Percentiles rank a stretch among this genome's conserved stretches.
Evolutionary conservation across 2,329 filamentous ascomycete species (phyloP).

Genomic region (Cadophora gregata): DNA sequence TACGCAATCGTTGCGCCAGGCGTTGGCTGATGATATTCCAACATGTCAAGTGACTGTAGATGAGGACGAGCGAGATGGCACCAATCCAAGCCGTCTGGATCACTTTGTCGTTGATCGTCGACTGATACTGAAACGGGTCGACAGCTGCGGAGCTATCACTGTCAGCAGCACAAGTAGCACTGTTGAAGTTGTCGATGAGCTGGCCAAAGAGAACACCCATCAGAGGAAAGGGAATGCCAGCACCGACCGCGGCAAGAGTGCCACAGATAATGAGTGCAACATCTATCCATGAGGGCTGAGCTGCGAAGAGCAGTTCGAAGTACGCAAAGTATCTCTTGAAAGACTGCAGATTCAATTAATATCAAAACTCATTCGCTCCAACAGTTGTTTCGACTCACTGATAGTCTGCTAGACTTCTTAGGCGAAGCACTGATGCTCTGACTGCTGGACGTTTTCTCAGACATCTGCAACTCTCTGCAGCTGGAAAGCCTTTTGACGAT

Average conservation of each 20-base stretch:
- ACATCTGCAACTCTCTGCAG: background rate
- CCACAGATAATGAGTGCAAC: slow-evolving; percentile 48
- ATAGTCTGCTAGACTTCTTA: background rate
- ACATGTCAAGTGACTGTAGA: slow-evolving; percentile 17
- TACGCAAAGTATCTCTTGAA: slow-evolving; percentile 21
- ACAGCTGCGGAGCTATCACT: slow-evolving; percentile 7
- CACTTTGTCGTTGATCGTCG: slow-evolving; percentile 53
- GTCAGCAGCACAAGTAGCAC: slow-evolving; percentile 48
- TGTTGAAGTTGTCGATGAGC: slow-evolving; percentile 66
- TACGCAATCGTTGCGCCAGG: slow-evolving; percentile 11
- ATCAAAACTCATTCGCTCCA: background rate
- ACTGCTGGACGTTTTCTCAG: background rate
- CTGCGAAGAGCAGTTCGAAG: slow-evolving; percentile 29
- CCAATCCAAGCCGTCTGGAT: slow-evolving; percentile 55
- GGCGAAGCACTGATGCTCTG: background rate
- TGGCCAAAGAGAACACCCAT: slow-evolving; percentile 70
- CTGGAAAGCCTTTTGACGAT: background rate
- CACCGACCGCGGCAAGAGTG: slow-evolving; percentile 54
- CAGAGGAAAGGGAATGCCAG: slow-evolving; percentile 68
- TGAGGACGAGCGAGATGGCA: slow-evolving; percentile 11
- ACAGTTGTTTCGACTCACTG: background rate
- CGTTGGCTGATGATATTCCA: slow-evolving; percentile 18
- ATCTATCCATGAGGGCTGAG: slow-evolving; percentile 36
- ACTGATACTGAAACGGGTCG: slow-evolving; percentile 10
- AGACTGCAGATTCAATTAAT: background rate